Evolutionary conservation across 768 basidiomycete genomes (phyloP), one percentile per base, ranked within the genome.

Genomic region (Lentinula edodes): DNA sequence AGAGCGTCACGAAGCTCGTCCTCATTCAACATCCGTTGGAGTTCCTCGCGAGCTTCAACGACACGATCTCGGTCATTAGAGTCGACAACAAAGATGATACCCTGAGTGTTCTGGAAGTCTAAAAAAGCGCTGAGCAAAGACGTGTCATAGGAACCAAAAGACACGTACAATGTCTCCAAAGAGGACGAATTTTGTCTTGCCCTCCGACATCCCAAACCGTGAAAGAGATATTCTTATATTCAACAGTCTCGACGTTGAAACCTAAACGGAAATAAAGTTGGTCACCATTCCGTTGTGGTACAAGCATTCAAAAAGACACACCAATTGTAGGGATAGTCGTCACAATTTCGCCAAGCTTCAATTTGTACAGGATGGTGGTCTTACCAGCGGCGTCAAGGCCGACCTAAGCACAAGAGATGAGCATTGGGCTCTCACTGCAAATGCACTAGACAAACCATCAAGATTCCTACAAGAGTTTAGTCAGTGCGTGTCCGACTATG

Each of bases 51-150:
- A 62, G 97, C 97, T 80, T 99, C 97, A 42, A 93, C 90, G 66
- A 99, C 91, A 90, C 97, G 97, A 78, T 99, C 97, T 78, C 97
- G 83, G 80, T 99, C 97, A 77, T 99, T 98, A 58, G 97, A 99
- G 75, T 99, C 97, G 63, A 98, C 95, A 54, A 99, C 97, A 75
- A 98, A 98, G 73, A 99, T 98, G 80, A 99, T 98, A 66, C 96
- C 97, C 80, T 99, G 96, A 34, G 97, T 99, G 83, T 98, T 98
- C 79, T 98, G 96, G 95, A 97, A 99, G 83, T 99, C 97, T 99
- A 71, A 18, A 63, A 56, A 59, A 63, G 62, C 69, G 62, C 65
- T 56, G 51, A 39, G 62, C 38, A 38, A 43, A 56, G 65, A 62
- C 63, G 66, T 65, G 48, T 39, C 59, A 64, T 55, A 66, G 63